These are phyloP conservation scores for Fusarium subglutinans DNA, from an alignment of 2,329 filamentous ascomycete genomes.

Conservation along the genomic window DNA sequence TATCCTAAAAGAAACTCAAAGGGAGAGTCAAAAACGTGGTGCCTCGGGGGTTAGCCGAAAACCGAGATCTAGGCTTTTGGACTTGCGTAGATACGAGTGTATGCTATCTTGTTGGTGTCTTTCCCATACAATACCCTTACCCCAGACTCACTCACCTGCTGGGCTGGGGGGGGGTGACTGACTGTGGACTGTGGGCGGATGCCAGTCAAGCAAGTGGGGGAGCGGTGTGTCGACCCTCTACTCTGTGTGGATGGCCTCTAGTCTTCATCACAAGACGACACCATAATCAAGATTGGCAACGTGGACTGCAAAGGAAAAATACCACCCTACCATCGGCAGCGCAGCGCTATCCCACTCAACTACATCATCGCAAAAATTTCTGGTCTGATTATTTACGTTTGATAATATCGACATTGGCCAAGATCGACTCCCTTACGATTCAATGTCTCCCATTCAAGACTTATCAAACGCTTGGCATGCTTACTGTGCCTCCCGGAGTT, in stretches of 20 bases:
- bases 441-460: slow-evolving; percentile 7
- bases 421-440: neutral
- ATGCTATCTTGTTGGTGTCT: neutral
- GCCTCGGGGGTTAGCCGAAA: slow-evolving; percentile 40
- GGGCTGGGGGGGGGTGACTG: neutral
- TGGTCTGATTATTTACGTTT: slow-evolving; percentile 20
- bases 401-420: slow-evolving; percentile 4
- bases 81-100: neutral
- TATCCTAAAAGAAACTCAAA: neutral
- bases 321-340: slow-evolving; percentile 18
- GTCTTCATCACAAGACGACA: slow-evolving; percentile 27
- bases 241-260: slow-evolving; percentile 34
- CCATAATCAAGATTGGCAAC: slow-evolving; percentile 23
- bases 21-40: neutral
- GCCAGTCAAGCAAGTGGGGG: slow-evolving; percentile 31
- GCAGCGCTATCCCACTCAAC: slow-evolving; percentile 23
- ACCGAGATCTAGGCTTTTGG: slow-evolving; percentile 1
- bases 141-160: slow-evolving; percentile 26
- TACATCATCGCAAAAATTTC: slow-evolving; percentile 14
- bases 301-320: slow-evolving; percentile 21
- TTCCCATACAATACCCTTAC: slow-evolving; percentile 16
- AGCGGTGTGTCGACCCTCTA: slow-evolving; percentile 37
- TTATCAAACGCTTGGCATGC: neutral
- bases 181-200: slow-evolving; percentile 17
- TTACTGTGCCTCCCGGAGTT: slow-evolving; percentile 14